These are phyloP conservation scores for Cercophora samala DNA, from an alignment of 495 filamentous ascomycete species.

Conservation along the genomic window DNA sequence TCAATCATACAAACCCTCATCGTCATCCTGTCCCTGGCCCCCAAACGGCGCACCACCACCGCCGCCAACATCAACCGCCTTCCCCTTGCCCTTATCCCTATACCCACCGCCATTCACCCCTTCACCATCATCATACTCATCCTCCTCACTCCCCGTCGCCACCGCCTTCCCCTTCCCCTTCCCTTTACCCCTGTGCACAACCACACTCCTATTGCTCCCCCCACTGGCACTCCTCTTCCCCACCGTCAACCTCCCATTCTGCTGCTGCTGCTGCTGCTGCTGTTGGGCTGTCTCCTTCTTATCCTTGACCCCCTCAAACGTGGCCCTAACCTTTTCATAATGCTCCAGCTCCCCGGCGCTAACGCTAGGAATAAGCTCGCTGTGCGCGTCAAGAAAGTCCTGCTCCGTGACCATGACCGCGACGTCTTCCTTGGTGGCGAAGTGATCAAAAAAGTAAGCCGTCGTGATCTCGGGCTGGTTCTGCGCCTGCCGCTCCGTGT, in stretches of 20 bases:
- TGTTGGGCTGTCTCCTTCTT: constrained; percentile 7
- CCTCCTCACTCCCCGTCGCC: constrained; percentile 23
- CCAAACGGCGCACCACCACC: constrained; percentile 22
- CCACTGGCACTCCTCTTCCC: constrained; percentile 21
- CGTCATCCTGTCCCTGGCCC: constrained; percentile 22
- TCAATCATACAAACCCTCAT: constrained; percentile 37
- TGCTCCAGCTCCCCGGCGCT: constrained; percentile 90
- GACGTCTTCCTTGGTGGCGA: constrained; percentile 76
- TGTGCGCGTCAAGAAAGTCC: constrained; percentile 77
- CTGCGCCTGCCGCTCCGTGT: constrained; percentile 35
- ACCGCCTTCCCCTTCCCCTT: constrained; percentile 49
- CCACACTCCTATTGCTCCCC: constrained; percentile 25
- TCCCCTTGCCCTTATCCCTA: constrained; percentile 49
- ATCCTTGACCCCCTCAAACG: constrained; percentile 62
- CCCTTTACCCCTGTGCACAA: constrained; percentile 50
- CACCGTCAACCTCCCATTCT: constrained; percentile 12
- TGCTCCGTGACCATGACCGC: constrained; percentile 81
- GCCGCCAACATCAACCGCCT: constrained; percentile 32
- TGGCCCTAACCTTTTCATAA: constrained; percentile 76
- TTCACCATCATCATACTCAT: constrained; percentile 19
- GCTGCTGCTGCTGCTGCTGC: constrained; percentile 16
- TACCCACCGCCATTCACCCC: constrained; percentile 21
- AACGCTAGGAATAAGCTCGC: constrained; percentile 87
- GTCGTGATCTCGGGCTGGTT: constrained; percentile 56
- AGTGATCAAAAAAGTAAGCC: constrained; percentile 92